These are phyloP conservation scores for Sindora glabra DNA, from an alignment of 306 rosid genomes.

Conservation along the genomic window DNA sequence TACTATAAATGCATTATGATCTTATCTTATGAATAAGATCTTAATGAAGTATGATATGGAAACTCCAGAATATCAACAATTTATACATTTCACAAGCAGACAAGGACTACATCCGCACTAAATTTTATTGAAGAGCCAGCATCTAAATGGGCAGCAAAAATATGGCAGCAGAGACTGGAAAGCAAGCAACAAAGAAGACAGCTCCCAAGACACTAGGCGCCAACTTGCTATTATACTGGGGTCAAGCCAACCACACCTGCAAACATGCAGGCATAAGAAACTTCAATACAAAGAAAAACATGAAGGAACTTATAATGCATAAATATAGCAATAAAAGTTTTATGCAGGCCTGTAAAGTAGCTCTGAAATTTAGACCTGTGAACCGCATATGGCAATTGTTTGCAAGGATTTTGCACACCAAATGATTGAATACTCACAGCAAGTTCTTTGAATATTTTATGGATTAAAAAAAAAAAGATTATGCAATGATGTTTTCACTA, in stretches of 20 bases:
- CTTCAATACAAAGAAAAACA: neutral
- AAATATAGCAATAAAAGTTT: neutral
- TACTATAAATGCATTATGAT: too few relatives aligned
- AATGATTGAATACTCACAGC: neutral
- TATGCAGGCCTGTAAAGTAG: neutral
- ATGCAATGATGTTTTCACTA: neutral
- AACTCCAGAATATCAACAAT: too few relatives aligned
- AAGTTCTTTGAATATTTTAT: neutral
- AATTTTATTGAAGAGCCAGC: too few relatives aligned
- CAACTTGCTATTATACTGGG: conserved; percentile 31
- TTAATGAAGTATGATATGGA: too few relatives aligned
- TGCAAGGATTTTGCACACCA: neutral
- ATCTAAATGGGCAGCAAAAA: conserved; percentile 9
- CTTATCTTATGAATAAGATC: too few relatives aligned
- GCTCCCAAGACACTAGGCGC: conserved; percentile 9
- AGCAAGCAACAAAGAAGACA: conserved; percentile 11
- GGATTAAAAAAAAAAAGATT: neutral
- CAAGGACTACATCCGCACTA: too few relatives aligned
- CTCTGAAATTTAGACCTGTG: neutral
- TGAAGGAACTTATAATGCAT: neutral
- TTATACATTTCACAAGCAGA: too few relatives aligned
- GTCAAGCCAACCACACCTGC: conserved; percentile 80
- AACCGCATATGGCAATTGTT: neutral
- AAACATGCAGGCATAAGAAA: conserved; percentile 5
- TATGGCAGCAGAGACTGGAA: too few relatives aligned